A percentile compares a stretch with the other conserved stretches of the same genome.
Conservation (phyloP, 2,329 filamentous ascomycete genomes). For the Curvularia sp. region DNA sequence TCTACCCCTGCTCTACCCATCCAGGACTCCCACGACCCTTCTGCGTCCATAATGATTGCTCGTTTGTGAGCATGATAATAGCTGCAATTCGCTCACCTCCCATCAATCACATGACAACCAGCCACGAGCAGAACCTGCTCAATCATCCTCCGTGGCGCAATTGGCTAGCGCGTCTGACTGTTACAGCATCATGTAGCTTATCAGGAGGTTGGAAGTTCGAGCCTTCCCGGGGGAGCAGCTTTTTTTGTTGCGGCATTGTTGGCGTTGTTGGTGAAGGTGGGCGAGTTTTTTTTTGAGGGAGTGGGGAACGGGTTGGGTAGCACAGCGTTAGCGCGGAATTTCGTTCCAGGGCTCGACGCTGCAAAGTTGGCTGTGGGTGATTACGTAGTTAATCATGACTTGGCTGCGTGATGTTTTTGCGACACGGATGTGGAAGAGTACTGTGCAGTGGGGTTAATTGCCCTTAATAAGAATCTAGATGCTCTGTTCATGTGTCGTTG, state of each 20-base stretch:
- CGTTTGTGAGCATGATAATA: neutral
- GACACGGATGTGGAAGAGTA: neutral
- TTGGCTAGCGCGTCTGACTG: constrained; percentile 69
- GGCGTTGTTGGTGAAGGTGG: neutral
- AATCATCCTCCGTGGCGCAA: constrained; percentile 54
- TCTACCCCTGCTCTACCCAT: neutral
- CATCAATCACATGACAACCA: constrained; percentile 30
- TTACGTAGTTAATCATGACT: neutral
- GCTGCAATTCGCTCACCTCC: neutral
- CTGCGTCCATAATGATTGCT: neutral
- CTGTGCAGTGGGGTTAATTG: neutral
- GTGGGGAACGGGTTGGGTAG: neutral
- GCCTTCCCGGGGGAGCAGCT: constrained; percentile 42
- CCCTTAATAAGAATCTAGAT: neutral
- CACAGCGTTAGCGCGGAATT: neutral
- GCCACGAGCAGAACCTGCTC: constrained; percentile 22
- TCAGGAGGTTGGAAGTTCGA: constrained; percentile 47
- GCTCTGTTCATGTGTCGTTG: neutral
- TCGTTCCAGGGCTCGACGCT: neutral
- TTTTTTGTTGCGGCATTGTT: constrained; percentile 14
- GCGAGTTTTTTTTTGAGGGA: neutral
- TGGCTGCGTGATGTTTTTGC: neutral
- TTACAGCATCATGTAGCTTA: constrained; percentile 50
- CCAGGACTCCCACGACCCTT: neutral
- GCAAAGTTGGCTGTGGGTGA: neutral